Base-by-base conservation (phyloP, 306 rosid species). In the Lotus japonicus region DNA sequence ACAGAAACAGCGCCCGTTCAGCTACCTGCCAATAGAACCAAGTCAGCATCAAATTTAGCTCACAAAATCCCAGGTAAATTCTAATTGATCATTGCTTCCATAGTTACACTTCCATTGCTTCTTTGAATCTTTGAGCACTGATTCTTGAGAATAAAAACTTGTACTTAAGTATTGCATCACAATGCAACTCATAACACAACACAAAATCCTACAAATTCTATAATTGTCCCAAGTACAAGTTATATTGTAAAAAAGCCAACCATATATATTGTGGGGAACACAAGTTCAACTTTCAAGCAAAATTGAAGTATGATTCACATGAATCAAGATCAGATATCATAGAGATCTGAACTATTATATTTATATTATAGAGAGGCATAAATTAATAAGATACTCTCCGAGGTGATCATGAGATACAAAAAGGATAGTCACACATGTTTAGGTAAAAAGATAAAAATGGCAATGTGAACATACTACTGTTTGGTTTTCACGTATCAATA, bases 1-100 rank as follows among this genome's bases (percentile, higher is more conserved):
- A 84, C 81, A 87, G 68, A 72, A 82, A 84, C 61, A 87, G 79
- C 23, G 92, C 82, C 26, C 92, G 89, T 55, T 87, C 92, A 9
- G 92, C 89, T n/a, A 87, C 92, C 92, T 87, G 84, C 71, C 71
- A 69, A 38, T 14, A 33, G 57, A 72, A 70, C 74, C 73, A 31
- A 70, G 77, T 68, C 56, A 31, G 33, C 53, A 55, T 71, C 41
- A 69, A 76, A 60, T 41, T 6, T 7, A 16, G 13, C 33, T 42
- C 50, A 13, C 48, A 33, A 63, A 66, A 64, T 69, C 21, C 31
- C 13, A 42, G 14, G 41, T 42, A 19, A 49, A 23, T 46, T 68
- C 17, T 55, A 57, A 16, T 16, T 23, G 23, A 52, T 61, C 15
- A 76, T 11, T 36, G 35, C 42, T 38, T 77, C 16, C 53, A 57